Percentiles rank a stretch among this genome's conserved stretches.
Evolutionary conservation across 441 rosid genomes (phyloP).

Genomic region (Populus hybrid): DNA sequence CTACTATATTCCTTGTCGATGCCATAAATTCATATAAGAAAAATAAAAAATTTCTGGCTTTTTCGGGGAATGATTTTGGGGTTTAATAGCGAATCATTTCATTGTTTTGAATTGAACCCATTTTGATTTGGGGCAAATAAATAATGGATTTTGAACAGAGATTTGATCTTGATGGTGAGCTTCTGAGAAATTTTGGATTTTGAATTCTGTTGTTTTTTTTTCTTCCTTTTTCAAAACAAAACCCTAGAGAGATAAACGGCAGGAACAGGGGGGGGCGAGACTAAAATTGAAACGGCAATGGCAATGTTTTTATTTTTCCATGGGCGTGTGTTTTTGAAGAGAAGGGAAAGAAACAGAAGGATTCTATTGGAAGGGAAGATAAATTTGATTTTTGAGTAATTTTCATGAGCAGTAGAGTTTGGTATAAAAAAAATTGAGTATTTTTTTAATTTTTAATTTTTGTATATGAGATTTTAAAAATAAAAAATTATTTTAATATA

Average conservation of each 20-base stretch:
- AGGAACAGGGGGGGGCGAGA: not conserved
- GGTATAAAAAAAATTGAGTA: too few relatives aligned
- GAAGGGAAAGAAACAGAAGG: not conserved
- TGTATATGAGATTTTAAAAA: too few relatives aligned
- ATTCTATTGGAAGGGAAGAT: not conserved
- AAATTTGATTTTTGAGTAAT: too few relatives aligned
- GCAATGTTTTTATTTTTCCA: not conserved
- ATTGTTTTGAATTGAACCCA: not conserved
- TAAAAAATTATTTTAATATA: too few relatives aligned
- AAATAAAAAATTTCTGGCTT: not conserved
- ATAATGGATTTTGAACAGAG: not conserved
- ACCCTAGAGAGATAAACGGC: not conserved
- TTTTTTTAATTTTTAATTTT: too few relatives aligned
- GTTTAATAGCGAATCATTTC: not conserved
- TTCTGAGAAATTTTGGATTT: not conserved
- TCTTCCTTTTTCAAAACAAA: too few relatives aligned
- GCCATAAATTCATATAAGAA: constrained; percentile 16
- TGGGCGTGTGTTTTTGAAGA: not conserved
- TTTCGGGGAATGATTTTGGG: not conserved
- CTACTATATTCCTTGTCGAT: constrained; percentile 38
- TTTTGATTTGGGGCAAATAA: not conserved
- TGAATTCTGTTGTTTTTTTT: not conserved
- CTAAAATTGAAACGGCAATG: not conserved
- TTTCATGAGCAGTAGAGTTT: not conserved
- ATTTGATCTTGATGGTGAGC: not conserved